Evolutionary conservation across 768 basidiomycete genomes (phyloP), one percentile per base, ranked within the genome.

Genomic region (Pisolithus albus): DNA sequence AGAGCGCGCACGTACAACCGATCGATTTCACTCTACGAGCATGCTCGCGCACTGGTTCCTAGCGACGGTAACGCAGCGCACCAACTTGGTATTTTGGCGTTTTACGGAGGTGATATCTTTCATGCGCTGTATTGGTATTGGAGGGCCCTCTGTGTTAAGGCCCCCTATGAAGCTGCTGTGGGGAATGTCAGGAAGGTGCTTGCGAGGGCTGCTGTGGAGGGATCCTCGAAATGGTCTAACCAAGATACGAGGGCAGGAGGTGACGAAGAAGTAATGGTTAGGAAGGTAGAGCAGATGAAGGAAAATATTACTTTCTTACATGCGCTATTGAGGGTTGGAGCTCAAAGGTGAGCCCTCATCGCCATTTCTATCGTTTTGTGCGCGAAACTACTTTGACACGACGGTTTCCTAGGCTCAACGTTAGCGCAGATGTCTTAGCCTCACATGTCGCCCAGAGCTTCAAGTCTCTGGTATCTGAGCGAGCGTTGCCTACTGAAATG

Each of bases 61-160:
- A 76, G 86, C 50, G 90, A 95, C 57, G 96, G 95, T 57, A 94
- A 97, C 61, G 81, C 96, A 0, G 95, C 88, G 18, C 95, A 98
- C 65, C 96, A 98, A 67, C 82, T 98, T 18, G 96, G 95, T 4
- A 94, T 97, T 53, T 79, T 97, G 30, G 80, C 92, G 2, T 83
- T 86, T 5, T 94, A 96, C 66, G 76, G 86, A 59, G 77, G 79
- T 55, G 92, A 98, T 68, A 74, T 79, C n/a, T 92, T 95, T 60
- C 70, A 74, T 30, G 84, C 89, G 28, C 72, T 91, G 8, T 78
- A 88, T 47, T 86, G 92, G 67, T 95, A 97, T 66, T 93, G 93
- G 64, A 85, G 92, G 28, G 89, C 95, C 1, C 74, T 98, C 11
- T 94, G 92, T 60, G 89, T 92, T 34, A 78, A 79, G 37, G 79